Evolutionary conservation across 108 stramenopile genomes (phyloP).

Genomic region (Heterococcus sp.): DNA sequence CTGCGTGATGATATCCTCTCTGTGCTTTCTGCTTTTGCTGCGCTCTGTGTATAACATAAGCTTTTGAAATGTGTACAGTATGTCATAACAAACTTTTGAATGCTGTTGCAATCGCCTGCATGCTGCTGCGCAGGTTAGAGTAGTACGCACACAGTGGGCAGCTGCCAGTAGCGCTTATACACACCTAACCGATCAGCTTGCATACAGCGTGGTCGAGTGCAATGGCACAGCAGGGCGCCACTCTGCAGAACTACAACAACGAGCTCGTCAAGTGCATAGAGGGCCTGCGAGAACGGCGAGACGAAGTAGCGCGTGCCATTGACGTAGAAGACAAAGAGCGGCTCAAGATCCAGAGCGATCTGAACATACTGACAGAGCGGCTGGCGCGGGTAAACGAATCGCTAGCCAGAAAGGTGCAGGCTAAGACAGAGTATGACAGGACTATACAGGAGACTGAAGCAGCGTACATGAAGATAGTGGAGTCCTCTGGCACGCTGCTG

Average conservation of each 20-base stretch:
- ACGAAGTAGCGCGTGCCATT: slow-evolving; percentile 63
- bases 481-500: slow-evolving; percentile 72
- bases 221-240: slow-evolving; percentile 68
- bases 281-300: slow-evolving; percentile 64
- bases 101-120: too few species aligned
- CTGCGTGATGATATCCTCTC: too few species aligned
- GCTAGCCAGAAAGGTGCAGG: slow-evolving; percentile 58
- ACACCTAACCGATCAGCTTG: too few species aligned
- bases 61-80: too few species aligned
- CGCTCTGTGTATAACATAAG: too few species aligned
- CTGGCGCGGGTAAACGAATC: slow-evolving; percentile 64
- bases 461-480: slow-evolving; percentile 78
- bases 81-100: too few species aligned
- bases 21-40: too few species aligned
- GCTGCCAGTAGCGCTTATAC: too few species aligned
- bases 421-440: slow-evolving; percentile 67
- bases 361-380: slow-evolving; percentile 61
- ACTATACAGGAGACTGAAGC: slow-evolving; percentile 72
- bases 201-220: background rate
- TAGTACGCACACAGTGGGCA: too few species aligned
- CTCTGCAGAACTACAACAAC: slow-evolving; percentile 71
- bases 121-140: too few species aligned
- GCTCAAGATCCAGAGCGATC: slow-evolving; percentile 66
- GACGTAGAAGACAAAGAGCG: slow-evolving; percentile 69
- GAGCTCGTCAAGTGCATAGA: slow-evolving; percentile 71